Evolutionary conservation across 148 eudicot species (phyloP).

Genomic region (Chenopodium suecicum): DNA sequence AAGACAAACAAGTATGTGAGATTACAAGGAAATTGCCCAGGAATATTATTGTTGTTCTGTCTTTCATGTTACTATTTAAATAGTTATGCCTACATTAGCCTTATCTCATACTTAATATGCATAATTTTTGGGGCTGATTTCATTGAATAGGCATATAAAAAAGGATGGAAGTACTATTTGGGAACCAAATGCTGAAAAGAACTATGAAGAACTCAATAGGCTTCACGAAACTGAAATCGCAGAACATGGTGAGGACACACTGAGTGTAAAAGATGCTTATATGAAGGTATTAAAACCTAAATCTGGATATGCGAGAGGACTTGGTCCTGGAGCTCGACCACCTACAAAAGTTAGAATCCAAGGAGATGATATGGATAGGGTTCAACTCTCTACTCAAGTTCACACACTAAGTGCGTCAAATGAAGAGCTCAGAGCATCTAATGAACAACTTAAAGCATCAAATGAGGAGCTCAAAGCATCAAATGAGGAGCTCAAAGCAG

Average conservation of each 20-base stretch:
- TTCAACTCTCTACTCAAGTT: not conserved
- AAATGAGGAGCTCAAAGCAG: no score
- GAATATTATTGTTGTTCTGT: no score
- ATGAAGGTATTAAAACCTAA: not conserved
- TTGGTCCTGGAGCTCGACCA: conserved; percentile 12
- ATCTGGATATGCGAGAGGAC: not conserved
- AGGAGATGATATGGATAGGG: not conserved
- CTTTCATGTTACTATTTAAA: no score
- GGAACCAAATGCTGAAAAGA: not conserved
- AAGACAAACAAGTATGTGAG: no score
- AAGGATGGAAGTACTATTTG: no score
- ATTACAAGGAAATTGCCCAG: no score
- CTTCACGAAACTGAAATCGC: not conserved
- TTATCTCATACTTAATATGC: no score
- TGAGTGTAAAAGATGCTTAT: not conserved
- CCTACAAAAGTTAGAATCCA: not conserved
- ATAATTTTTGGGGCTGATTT: not conserved
- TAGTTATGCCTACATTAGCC: no score
- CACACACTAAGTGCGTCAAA: no score
- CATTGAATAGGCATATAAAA: not conserved
- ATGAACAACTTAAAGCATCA: no score
- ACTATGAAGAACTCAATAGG: not conserved
- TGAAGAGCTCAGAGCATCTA: no score
- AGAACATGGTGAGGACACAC: not conserved
- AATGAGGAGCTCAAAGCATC: no score